Base-by-base conservation (phyloP, 306 rosid species). In the Rosa chinensis region DNA sequence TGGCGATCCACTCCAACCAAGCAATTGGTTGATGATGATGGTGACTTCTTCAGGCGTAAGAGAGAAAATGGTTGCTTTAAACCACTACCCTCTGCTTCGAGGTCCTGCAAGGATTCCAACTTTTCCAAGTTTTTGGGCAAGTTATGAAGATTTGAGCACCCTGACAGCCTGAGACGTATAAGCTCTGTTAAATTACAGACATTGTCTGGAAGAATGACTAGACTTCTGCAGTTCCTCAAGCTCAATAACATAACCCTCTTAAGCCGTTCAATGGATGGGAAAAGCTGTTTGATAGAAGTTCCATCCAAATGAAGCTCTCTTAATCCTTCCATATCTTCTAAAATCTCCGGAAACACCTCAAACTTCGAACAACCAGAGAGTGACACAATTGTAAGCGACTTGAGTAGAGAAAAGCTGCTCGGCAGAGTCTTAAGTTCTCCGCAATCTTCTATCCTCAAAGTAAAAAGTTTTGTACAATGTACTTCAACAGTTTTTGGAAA, bases 1-100 rank as follows among this genome's bases (percentile, higher is more conserved):
- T 49, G 83, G 8, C 73, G 25, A n/a, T 74, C 74, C 28, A 80
- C 64, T 37, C 83, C 83, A 40, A 73, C 47, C 64, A 68, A 23
- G 47, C 17, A 37, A 11, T 64, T 28, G 47, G 21, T 3, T 16
- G 67, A 62, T 62, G 40, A 4, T 4, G 39, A 62, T 58, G 10
- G 35, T 20, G 10, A 55, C 66, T 23, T 59, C 5, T n/a, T 59
- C 37, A 23, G 35, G 21, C 25, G 37, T 59, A 23, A 8, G 18
- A 4, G 64, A 58, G 35, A 58, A 14, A 10, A 3, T 3, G 35
- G 40, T 62, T 62, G 67, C 7, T 10, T 12, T 23, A 62, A 25
- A 25, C 67, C 67, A 61, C 67, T 61, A 25, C 67, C 67, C 67
- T 61, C 18, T 0, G 25, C 17, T 61, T 61, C 67, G 25, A 61